Percentiles rank a stretch among this genome's conserved stretches.
Evolutionary conservation across 2,329 filamentous ascomycete genomes (phyloP).

Genomic region (Ophiocordyceps sinensis): DNA sequence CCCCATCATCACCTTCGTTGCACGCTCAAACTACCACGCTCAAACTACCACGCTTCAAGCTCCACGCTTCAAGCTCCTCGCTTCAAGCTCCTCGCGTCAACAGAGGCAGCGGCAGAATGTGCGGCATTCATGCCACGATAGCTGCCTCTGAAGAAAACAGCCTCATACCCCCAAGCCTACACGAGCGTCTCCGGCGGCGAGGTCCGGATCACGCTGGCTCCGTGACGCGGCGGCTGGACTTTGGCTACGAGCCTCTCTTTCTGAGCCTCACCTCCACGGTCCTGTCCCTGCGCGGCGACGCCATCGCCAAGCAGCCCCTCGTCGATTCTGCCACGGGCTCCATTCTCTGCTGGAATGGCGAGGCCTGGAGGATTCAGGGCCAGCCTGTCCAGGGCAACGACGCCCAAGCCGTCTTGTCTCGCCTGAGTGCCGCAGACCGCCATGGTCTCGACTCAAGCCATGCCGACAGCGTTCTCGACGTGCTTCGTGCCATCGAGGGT

Average conservation of each 20-base stretch:
- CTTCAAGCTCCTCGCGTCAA: background rate
- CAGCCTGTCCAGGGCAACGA: slow-evolving; percentile 59
- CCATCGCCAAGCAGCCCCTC: slow-evolving; percentile 61
- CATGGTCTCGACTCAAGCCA: slow-evolving; percentile 8
- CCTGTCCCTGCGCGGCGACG: slow-evolving; percentile 69
- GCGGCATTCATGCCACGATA: slow-evolving; percentile 43
- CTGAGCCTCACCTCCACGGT: slow-evolving; percentile 70
- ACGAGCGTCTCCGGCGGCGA: slow-evolving; percentile 34
- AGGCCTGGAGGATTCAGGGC: slow-evolving; percentile 67
- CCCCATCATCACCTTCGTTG: no score
- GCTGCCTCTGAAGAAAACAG: slow-evolving; percentile 15
- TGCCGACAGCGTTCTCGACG: slow-evolving; percentile 25
- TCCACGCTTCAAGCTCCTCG: background rate
- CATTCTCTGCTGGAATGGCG: slow-evolving; percentile 91
- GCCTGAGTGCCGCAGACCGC: slow-evolving; percentile 32
- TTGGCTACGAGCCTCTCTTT: slow-evolving; percentile 16
- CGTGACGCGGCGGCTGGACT: slow-evolving; percentile 15
- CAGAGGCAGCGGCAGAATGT: slow-evolving; percentile 27
- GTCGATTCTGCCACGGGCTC: slow-evolving; percentile 40
- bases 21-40: no score
- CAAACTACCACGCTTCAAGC: background rate
- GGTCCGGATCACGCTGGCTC: slow-evolving; percentile 45
- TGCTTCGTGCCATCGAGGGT: slow-evolving; percentile 52
- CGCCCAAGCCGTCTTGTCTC: slow-evolving; percentile 50
- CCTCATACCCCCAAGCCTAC: slow-evolving; percentile 20